Evolutionary conservation across 306 rosid species (phyloP).

Genomic region (Prunus campanulata): DNA sequence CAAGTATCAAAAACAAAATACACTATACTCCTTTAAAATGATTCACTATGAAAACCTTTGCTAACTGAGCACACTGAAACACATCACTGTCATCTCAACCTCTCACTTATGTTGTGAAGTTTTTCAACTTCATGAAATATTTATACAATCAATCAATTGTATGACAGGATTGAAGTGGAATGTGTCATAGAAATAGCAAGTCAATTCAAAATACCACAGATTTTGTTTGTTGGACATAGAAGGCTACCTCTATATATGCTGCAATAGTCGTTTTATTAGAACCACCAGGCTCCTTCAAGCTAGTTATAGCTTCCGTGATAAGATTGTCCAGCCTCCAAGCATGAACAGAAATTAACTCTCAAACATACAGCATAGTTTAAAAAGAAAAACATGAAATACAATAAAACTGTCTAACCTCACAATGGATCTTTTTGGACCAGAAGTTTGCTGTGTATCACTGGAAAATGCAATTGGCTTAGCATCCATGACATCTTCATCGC

Average conservation of each 20-base stretch:
- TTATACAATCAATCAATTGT: not conserved
- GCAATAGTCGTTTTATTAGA: conserved; percentile 86
- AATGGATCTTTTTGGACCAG: conserved; percentile 66
- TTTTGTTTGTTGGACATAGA: conserved; percentile 4
- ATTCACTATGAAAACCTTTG: not conserved
- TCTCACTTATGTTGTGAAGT: not conserved
- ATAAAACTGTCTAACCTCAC: conserved; percentile 53
- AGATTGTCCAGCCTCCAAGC: conserved; percentile 74
- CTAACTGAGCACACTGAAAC: not conserved
- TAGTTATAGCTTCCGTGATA: conserved; percentile 76
- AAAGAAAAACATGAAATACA: not conserved
- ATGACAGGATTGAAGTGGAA: not conserved
- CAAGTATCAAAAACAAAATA: not conserved
- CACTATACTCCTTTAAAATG: not conserved
- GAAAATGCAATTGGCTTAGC: conserved; percentile 56
- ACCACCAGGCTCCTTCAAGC: conserved; percentile 77
- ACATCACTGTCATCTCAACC: not conserved
- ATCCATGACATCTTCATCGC: conserved; percentile 78
- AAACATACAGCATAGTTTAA: not conserved
- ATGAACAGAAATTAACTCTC: conserved; percentile 12
- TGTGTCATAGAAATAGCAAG: not conserved
- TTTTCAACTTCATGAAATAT: not conserved
- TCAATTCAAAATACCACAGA: conserved; percentile 10
- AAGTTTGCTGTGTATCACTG: conserved; percentile 43
- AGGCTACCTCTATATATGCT: conserved; percentile 76